Evolutionary conservation across 139 green algal genomes (phyloP), one percentile per base, ranked within the genome.

Genomic region (Klebsormidium nitens): DNA sequence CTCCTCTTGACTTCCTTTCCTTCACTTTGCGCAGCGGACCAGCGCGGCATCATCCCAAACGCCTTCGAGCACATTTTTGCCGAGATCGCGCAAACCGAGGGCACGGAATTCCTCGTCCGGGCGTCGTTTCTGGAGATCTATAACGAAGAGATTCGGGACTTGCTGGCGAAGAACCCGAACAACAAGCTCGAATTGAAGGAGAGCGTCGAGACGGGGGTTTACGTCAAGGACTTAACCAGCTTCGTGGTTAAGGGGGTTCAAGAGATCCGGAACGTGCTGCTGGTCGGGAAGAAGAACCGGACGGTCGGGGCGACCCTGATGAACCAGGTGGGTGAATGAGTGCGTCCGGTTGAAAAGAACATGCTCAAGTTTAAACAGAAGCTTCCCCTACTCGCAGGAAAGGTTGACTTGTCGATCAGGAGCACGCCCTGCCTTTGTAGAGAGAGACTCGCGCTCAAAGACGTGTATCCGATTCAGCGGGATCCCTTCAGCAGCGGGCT

Each of bases 111-210:
- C 67, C 83, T 92, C 36, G 86, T 96, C 47, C 81, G 88, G 0
- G 86, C 80, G 2, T 90, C 83, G 0, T 94, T 88, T 68, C 71
- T 95, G 63, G 90, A 96, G 64, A 90, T 96, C 55, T 96, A 96
- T 80, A 95, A 95, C 68, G 90, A 96, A 73, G 85, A 91, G 52
- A 75, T 84, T 11, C 71, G 83, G 26, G 87, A 92, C 71, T 74
- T 91, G 65, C 79, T 94, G 36, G 75, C 28, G 8, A 37, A 44
- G 69, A 82, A 85, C 32, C 64, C 80, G 2, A 85, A 90, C 64
- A 82, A 85, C 38, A 84, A 81, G 52, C 74, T 91, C 42, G 83
- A 92, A 40, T 72, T 95, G 4, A 87, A 89, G 56, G 90, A 95
- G 81, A 80, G 81, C 66, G 85, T 85, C 42, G 87, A 91, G 6